Conservation (phyloP, 2,329 filamentous ascomycete species). For the Colletotrichum sp. region DNA sequence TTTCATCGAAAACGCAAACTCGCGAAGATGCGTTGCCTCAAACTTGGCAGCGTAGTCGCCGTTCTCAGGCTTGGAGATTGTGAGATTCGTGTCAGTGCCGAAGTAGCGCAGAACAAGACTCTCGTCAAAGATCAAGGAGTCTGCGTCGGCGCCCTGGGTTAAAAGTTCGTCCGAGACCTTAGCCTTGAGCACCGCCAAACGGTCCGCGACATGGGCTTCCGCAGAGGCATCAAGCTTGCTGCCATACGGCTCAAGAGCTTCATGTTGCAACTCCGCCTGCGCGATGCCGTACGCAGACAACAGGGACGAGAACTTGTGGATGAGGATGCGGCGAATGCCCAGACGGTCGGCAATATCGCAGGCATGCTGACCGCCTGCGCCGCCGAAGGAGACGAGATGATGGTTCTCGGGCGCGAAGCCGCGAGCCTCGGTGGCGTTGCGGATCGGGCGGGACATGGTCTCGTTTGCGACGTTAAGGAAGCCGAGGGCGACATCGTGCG, state of each 20-base stretch:
- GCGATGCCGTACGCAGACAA: slow-evolving; percentile 51
- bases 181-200: slow-evolving; percentile 29
- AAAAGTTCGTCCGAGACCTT: slow-evolving; percentile 41
- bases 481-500: slow-evolving; percentile 63
- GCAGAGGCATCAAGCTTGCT: slow-evolving; percentile 19
- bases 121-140: slow-evolving; percentile 41
- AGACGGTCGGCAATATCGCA: slow-evolving; percentile 44
- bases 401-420: slow-evolving; percentile 35
- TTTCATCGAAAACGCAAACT: slow-evolving; percentile 17
- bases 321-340: slow-evolving; percentile 43
- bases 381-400: slow-evolving; percentile 59
- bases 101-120: slow-evolving; percentile 39
- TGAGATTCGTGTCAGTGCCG: slow-evolving; percentile 39
- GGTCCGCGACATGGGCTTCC: slow-evolving; percentile 19
- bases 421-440: slow-evolving; percentile 72
- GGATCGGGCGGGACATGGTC: slow-evolving; percentile 77
- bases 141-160: slow-evolving; percentile 42
- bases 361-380: slow-evolving; percentile 72
- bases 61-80: slow-evolving; percentile 30
- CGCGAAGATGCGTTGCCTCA: slow-evolving; percentile 9
- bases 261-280: slow-evolving; percentile 42
- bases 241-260: slow-evolving; percentile 37
- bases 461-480: slow-evolving; percentile 80
- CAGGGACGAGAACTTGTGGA: slow-evolving; percentile 45
- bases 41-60: slow-evolving; percentile 27